A percentile compares a stretch with the other conserved stretches of the same genome.
These are phyloP conservation scores for Dacryopinax primogenitus DNA, from an alignment of 768 basidiomycete genomes.

Conservation along the genomic window DNA sequence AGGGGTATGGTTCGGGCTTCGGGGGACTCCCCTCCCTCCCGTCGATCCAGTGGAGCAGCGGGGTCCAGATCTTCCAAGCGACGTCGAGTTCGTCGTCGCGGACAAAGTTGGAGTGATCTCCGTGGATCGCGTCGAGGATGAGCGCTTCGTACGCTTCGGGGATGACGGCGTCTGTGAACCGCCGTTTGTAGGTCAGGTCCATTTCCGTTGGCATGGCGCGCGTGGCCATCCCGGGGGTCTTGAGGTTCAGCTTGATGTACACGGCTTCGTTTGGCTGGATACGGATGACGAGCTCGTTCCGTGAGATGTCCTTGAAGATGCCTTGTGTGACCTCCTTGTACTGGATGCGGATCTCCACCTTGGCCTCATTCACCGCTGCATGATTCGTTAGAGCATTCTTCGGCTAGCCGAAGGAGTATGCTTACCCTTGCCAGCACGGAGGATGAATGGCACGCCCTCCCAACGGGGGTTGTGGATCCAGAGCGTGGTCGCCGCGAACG, in stretches of 20 bases:
- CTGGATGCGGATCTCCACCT: conserved; percentile 95
- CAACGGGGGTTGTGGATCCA: conserved; percentile 92
- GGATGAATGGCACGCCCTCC: conserved; percentile 97
- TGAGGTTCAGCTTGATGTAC: conserved; percentile 93
- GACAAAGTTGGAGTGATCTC: conserved; percentile 99
- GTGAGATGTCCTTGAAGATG: conserved; percentile 90
- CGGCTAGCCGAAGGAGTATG: conserved; percentile 13
- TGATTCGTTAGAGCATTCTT: not conserved
- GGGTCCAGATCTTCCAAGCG: conserved; percentile 98
- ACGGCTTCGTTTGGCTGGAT: conserved; percentile 94
- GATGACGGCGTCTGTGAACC: conserved; percentile 81
- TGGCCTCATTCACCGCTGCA: conserved; percentile 89
- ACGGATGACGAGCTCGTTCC: conserved; percentile 94
- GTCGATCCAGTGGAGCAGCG: conserved; percentile 92
- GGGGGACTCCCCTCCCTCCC: conserved; percentile 55
- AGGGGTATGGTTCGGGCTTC: conserved; percentile 65
- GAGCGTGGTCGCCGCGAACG: conserved; percentile 79
- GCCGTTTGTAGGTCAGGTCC: conserved; percentile 94
- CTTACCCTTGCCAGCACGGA: conserved; percentile 94
- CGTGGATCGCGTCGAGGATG: conserved; percentile 87
- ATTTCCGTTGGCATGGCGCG: conserved; percentile 90
- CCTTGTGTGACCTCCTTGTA: conserved; percentile 96
- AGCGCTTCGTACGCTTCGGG: conserved; percentile 95
- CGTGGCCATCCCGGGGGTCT: conserved; percentile 82
- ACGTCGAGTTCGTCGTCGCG: conserved; percentile 93